phyloP scores from a whole-genome alignment of 257 asterid genomes.

The Plectranthus barbatus region DNA sequence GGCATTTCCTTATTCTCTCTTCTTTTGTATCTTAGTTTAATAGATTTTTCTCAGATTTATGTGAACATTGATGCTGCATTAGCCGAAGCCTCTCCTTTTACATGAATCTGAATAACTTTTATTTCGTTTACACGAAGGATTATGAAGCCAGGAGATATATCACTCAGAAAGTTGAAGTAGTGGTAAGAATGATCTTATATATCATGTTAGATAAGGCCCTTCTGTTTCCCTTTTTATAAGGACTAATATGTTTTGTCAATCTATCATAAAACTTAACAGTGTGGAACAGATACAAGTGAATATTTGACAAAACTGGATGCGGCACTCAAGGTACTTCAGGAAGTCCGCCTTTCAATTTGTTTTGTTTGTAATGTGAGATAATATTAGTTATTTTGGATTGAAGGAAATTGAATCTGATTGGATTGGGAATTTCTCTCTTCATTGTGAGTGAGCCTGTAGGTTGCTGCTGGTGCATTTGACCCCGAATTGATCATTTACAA shows the following conservation, averaged over 20 bases:
- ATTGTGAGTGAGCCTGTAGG: conserved; percentile 34
- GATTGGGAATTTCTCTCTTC: background rate
- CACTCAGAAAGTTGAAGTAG: conserved; percentile 76
- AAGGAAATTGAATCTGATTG: background rate
- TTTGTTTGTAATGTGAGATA: background rate
- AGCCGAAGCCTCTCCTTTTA: background rate
- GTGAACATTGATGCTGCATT: background rate
- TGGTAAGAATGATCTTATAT: conserved; percentile 33
- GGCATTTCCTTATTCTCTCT: background rate
- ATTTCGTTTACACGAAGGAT: conserved; percentile 37
- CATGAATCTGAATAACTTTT: background rate
- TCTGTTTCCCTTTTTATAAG: background rate
- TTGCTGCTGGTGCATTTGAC: conserved; percentile 49
- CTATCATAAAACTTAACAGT: conserved; percentile 32
- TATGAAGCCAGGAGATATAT: conserved; percentile 66
- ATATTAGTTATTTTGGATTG: background rate
- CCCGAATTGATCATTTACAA: conserved; percentile 83
- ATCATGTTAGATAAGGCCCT: background rate
- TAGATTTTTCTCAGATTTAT: background rate
- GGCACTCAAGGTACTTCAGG: conserved; percentile 64
- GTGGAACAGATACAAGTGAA: conserved; percentile 61
- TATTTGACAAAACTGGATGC: conserved; percentile 68
- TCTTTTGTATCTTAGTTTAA: background rate
- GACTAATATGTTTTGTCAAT: conserved; percentile 5
- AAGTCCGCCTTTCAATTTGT: background rate